Base-by-base conservation (phyloP, 2,329 filamentous ascomycete species). In the Penicillium digitatum region DNA sequence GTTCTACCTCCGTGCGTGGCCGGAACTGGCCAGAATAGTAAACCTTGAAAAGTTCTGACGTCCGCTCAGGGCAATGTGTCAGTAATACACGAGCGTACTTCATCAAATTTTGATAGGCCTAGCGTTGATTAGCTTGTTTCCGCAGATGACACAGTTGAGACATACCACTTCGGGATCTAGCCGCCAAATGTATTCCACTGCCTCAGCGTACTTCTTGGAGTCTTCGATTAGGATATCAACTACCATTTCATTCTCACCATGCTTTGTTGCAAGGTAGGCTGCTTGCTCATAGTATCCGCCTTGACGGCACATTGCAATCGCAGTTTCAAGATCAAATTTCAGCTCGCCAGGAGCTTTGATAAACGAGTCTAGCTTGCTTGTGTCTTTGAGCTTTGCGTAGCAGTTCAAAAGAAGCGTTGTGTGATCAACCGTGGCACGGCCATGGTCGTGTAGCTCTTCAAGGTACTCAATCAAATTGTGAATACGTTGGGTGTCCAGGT, bases 221-320 rank as follows among this genome's bases (percentile, higher is more conserved):
- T 99, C 93, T 69, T 99, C 94, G 48, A 99, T 92, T 48, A 99
- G 73, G 45, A 99, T 96, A 69, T 96, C 93, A 4, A 97, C 89
- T 0, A 99, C 94, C 56, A 97, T 79, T 55, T 96, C 91, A 60
- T 90, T 90, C 71, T 99, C 94, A 6, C 90, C 88, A 67, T 99
- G 92, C 72, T 96, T 93, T 55, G 91, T 89, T 7, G 95, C 94
- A 35, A 99, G 81, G 66, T 95, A 99, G 4, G 93, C 94, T 14
- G 94, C 94, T 77, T 99, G 95, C 56, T 97, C 92, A 66, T 87
- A 95, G 73, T 99, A 99, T 0, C 94, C 93, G 11, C 93, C 94
- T 75, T 99, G 94, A 27, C 95, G 85, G 69, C 94, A 99, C 91
- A 99, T 96, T 2, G 88, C 85, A 60, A 99, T 99, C 14, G 94